Evolutionary conservation across 2,329 filamentous ascomycete species (phyloP), one percentile per base, ranked within the genome.

Genomic region (Epichloe sp.): DNA sequence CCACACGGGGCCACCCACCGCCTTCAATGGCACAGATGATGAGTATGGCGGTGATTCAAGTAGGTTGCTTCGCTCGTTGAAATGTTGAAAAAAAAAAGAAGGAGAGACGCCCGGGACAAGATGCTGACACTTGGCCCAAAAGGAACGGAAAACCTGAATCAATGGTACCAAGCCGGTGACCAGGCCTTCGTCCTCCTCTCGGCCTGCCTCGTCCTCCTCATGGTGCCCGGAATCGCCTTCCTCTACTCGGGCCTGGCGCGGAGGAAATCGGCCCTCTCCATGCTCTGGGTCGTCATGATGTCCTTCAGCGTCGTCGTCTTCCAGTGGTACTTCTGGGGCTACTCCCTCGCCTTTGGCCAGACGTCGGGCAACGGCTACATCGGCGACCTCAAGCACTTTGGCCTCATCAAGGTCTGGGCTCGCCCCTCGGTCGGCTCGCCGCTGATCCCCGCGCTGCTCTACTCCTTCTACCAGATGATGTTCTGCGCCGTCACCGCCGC

Each of bases 241-340:
- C 82, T 98, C 57, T 98, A 98, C 74, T 96, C 91, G 12, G 93
- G 93, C 59, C 84, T 97, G 58, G 91, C 93, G n/a, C 85, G 93
- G 58, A 82, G 93, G 76, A 98, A 98, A 75, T 97, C 93, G 5
- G 93, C 93, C 34, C 79, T 98, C 43, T 95, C 89, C 57, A 85
- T 97, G 76, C 93, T 98, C 63, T 97, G 90, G 88, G 89, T 91
- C 14, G 89, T 86, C 71, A 94, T 98, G 87, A 91, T 86, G 67
- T 93, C 89, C 45, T 86, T 86, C 65, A 90, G 87, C 46, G 83
- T 97, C 64, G 78, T 96, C 66, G 85, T 87, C 52, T 96, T 98
- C 74, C 93, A 98, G 73, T 98, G 93, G 93, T 97, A 96, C 65
- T 96, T 98, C 69, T 97, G 93, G 91, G 93, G 93, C 38, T 98